Evolutionary conservation across 1,284 basidiomycete genomes (phyloP).

Genomic region (Tilletia setariae): DNA sequence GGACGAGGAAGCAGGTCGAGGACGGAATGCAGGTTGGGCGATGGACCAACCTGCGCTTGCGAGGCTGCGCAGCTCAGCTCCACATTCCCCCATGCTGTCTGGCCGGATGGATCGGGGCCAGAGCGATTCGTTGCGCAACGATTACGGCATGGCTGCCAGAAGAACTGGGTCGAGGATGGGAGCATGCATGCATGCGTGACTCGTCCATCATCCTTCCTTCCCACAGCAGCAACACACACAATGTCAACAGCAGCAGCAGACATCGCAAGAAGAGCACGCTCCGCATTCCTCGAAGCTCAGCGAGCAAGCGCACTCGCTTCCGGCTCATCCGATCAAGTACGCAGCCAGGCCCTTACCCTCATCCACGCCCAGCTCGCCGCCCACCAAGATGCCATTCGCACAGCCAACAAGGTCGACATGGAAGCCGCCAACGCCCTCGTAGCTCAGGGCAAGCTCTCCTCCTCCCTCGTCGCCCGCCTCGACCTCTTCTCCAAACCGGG

Average conservation of each 20-base stretch:
- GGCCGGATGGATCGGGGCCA: too few species aligned
- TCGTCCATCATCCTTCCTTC: too few species aligned
- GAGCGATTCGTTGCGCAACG: too few species aligned
- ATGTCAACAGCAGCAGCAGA: constrained; percentile 9
- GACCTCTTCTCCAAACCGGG: constrained; percentile 74
- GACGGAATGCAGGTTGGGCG: too few species aligned
- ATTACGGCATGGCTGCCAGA: too few species aligned
- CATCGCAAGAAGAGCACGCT: background rate
- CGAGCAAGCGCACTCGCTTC: constrained; percentile 9
- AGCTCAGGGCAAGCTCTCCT: constrained; percentile 75
- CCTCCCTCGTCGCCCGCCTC: constrained; percentile 76
- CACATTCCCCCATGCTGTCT: too few species aligned
- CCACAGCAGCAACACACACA: background rate
- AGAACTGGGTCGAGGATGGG: too few species aligned
- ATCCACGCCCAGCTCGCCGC: background rate
- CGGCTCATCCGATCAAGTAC: background rate
- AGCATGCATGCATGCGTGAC: too few species aligned
- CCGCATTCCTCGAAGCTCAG: constrained; percentile 9
- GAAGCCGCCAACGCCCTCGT: constrained; percentile 69
- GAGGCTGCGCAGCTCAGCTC: too few species aligned
- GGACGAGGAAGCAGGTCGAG: too few species aligned
- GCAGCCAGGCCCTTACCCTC: constrained; percentile 6
- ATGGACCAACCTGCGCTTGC: too few species aligned
- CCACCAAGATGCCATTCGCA: constrained; percentile 26
- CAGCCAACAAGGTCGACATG: constrained; percentile 45